These are phyloP conservation scores for Hydnomerulius pinastri DNA, from an alignment of 768 basidiomycete genomes.

Conservation along the genomic window DNA sequence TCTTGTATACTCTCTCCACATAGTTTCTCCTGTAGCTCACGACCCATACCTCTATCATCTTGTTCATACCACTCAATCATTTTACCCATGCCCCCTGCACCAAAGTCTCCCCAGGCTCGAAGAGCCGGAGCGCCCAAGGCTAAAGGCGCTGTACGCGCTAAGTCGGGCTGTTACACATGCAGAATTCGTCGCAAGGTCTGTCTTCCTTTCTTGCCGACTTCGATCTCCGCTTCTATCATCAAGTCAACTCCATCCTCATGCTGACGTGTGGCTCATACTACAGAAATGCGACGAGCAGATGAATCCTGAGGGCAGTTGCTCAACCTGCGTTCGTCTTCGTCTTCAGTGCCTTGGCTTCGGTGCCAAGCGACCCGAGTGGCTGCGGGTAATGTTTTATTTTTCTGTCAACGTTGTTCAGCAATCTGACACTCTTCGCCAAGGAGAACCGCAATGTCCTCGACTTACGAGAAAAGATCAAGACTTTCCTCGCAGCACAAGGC, in stretches of 20 bases:
- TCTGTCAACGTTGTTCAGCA: not conserved
- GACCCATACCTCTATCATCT: constrained; percentile 9
- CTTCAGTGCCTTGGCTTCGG: constrained; percentile 89
- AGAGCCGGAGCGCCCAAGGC: constrained; percentile 62
- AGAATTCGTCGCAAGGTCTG: constrained; percentile 81
- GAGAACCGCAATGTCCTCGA: constrained; percentile 68
- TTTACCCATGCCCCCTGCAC: constrained; percentile 38
- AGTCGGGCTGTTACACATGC: constrained; percentile 89
- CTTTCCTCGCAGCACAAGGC: constrained; percentile 76
- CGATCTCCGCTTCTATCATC: constrained; percentile 6
- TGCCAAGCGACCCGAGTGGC: constrained; percentile 82
- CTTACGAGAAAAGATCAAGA: constrained; percentile 77
- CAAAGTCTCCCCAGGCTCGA: constrained; percentile 43
- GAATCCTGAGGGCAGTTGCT: constrained; percentile 61
- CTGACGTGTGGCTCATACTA: constrained; percentile 15
- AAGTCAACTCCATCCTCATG: constrained; percentile 7
- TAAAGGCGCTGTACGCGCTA: constrained; percentile 82
- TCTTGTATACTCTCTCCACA: constrained; percentile 4
- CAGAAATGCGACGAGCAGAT: constrained; percentile 87
- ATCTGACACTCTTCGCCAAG: constrained; percentile 39
- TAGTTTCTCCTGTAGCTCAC: not conserved
- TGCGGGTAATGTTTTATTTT: constrained; percentile 57
- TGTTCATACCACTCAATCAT: constrained; percentile 32
- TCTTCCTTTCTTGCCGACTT: constrained; percentile 10
- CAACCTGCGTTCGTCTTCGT: constrained; percentile 75